Evolutionary conservation across 2,329 filamentous ascomycete genomes (phyloP), one percentile per base, ranked within the genome.

Genomic region (Fusarium bactridioides): DNA sequence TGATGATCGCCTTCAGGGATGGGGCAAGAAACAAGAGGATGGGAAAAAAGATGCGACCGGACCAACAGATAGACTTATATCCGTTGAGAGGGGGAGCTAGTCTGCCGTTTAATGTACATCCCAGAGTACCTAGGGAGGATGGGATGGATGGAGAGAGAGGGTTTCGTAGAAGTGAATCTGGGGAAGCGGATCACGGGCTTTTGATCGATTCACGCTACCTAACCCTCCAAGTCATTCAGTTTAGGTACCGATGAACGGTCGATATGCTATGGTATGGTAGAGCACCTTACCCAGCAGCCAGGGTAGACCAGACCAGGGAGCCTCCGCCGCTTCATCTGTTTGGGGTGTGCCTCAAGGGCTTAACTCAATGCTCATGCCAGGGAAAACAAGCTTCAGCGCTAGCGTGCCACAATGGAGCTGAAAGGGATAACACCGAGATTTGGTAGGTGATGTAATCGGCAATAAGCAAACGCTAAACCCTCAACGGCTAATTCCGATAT

Each of bases 1-100:
- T 33, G 13, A 29, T 64, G 58, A 67, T 71, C 67, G 47, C 21
- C 67, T 55, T 44, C 67, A 63, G 51, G 56, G 67, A 70, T 70
- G 29, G 27, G 18, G n/a, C 13, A 11, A 16, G 25, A 55, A 23
- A 47, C 25, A 40, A 19, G 7, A 45, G 19, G 15, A 40, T 37
- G 8, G 31, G 37, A 31, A 27, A 40, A 27, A 29, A n/a, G 47
- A 40, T 23, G 33, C n/a, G 23, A 18, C 41, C 21, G 25, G 38
- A 18, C 12, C 29, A 29, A n/a, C 12, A 35, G 23, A 7, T 4
- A 33, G 54, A 35, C 29, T 57, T 57, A 57, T 47, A 57, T 57
- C 54, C 29, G 40, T 57, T 37, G 33, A n/a, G n/a, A 33, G 21
- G 29, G 29, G 29, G 27, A 29, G 38, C 41, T 35, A 31, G 51